Conservation (phyloP, 1,284 basidiomycete genomes). For the Pseudozyma hubeiensis region DNA sequence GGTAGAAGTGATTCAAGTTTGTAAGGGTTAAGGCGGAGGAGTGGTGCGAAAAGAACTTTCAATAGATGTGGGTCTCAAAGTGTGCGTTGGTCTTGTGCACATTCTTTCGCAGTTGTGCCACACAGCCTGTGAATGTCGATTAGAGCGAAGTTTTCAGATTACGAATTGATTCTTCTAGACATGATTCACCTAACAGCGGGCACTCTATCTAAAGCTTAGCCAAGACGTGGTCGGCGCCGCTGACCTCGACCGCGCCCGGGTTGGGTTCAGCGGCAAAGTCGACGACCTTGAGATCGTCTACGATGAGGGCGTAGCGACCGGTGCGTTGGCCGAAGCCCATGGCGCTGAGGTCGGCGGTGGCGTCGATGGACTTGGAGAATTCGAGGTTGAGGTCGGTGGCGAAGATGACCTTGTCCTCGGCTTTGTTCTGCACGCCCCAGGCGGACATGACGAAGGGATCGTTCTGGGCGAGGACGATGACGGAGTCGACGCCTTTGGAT, state of each 20-base stretch:
- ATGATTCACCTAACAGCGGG: no score
- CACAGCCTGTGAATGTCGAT: no score
- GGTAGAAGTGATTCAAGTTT: not conserved
- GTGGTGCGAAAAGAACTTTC: no score
- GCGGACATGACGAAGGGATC: slow-evolving; percentile 70
- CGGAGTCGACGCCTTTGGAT: slow-evolving; percentile 76
- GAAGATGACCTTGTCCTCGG: slow-evolving; percentile 79
- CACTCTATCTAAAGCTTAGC: slow-evolving; percentile 70
- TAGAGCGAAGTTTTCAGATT: no score
- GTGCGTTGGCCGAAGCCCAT: slow-evolving; percentile 77
- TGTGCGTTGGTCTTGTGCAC: no score
- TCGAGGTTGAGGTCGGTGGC: slow-evolving; percentile 77
- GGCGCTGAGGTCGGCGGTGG: slow-evolving; percentile 74
- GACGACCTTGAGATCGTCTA: slow-evolving; percentile 76
- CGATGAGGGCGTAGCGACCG: slow-evolving; percentile 77
- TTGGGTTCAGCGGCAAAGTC: slow-evolving; percentile 52
- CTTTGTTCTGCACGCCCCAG: slow-evolving; percentile 77
- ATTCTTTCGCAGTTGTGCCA: no score
- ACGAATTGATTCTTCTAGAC: no score
- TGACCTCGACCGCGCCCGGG: slow-evolving; percentile 74
- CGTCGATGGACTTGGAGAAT: slow-evolving; percentile 77
- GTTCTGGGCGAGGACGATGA: slow-evolving; percentile 71
- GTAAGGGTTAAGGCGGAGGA: no score
- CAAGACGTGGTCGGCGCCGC: slow-evolving; percentile 77
- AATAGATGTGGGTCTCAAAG: no score